Conservation (phyloP, 1,139 yeast genomes). For the Geotrichum aggregatum region DNA sequence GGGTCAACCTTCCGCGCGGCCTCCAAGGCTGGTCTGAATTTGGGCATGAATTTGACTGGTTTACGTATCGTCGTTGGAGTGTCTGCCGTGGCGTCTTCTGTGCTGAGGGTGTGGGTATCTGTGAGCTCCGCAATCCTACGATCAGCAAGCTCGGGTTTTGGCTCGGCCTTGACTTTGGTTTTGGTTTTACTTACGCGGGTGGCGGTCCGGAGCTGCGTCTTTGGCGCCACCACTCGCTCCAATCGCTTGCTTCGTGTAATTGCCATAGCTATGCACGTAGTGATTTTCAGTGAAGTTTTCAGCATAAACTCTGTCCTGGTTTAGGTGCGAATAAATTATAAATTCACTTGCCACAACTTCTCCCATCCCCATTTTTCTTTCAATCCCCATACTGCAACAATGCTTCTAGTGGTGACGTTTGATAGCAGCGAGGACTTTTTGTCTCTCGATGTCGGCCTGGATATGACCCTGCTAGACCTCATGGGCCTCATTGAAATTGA, state of each 20-base stretch:
- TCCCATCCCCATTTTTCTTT: not conserved
- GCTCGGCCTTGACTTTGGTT: not conserved
- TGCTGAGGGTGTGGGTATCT: no score
- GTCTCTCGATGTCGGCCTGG: constrained; percentile 57
- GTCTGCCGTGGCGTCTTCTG: no score
- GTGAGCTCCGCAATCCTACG: no score
- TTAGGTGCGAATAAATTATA: not conserved
- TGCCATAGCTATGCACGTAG: not conserved
- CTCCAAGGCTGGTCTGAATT: not conserved
- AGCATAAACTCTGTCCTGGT: no score
- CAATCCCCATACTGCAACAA: constrained; percentile 33
- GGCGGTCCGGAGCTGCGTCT: not conserved
- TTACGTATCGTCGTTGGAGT: not conserved
- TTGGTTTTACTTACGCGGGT: not conserved
- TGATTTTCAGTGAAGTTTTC: no score
- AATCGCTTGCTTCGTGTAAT: not conserved
- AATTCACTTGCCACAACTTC: not conserved
- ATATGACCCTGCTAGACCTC: constrained; percentile 63
- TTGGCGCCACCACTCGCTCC: not conserved
- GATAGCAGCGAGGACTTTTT: constrained; percentile 31
- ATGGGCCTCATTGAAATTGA: constrained; percentile 77
- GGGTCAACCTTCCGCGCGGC: constrained; percentile 1
- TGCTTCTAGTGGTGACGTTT: constrained; percentile 30
- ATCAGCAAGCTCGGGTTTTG: no score
- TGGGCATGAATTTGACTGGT: constrained; percentile 4